Evolutionary conservation across 768 basidiomycete species (phyloP), one percentile per base, ranked within the genome.

Genomic region (Phaffia australis): DNA sequence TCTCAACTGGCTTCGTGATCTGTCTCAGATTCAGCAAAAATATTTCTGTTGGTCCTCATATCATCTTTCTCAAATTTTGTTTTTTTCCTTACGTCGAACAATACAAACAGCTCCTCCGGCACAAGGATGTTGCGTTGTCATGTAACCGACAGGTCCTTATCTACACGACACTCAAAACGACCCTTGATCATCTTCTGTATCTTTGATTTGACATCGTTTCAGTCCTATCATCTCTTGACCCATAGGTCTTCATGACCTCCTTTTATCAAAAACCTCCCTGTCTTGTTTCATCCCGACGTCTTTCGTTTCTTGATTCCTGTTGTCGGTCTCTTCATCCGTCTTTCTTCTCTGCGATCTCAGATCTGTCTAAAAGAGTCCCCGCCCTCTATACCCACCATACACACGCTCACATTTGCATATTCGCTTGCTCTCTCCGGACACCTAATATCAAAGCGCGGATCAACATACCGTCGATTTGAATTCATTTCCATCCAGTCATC

Each of bases 111-210:
- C 62, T 21, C 62, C 62, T 54, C 62, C 62, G 18, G 25, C 48
- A 42, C 51, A 49, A 15, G 62, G 62, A 27, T 63, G 62, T 48
- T 63, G 62, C 32, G 32, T 55, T 32, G 62, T 63, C 14, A 52
- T 63, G 62, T 52, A 51, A 52, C n/a, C 35, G 25, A 8, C n/a
- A 27, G 25, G 18, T 46, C 58, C 21, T 25, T 50, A 27, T 29
- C 48, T 11, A 16, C 23, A 51, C 48, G 14, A 18, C 25, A 23
- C 2, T 35, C 3, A 23, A 47, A 21, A 29, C 48, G 23, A 29
- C n/a, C 32, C 48, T 16, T 50, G 16, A 0, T 29, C 9, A 35
- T 23, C 50, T 63, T 50, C 47, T 29, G n/a, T 27, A 21, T 51
- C 15, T 50, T 62, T n/a, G 3, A 16, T 27, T 4, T 18, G 18